A percentile compares a stretch with the other conserved stretches of the same genome.
phyloP scores from a whole-genome alignment of 2,329 filamentous ascomycete genomes.

The Fusarium citri region DNA sequence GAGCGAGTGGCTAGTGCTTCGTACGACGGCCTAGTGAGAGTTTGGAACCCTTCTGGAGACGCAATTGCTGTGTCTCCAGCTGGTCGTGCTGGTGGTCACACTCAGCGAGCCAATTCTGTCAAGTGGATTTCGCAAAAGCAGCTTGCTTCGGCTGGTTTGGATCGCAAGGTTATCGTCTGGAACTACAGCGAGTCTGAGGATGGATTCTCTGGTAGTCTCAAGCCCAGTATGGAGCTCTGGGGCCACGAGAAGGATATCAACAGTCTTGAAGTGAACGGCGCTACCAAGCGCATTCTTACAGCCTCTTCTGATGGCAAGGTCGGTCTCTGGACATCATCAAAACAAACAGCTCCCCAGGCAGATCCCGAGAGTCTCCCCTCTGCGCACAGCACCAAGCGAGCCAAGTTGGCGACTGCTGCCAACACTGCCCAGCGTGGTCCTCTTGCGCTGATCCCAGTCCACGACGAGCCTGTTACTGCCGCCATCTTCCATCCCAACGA shows the following conservation, averaged over 20 bases:
- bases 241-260: conserved; percentile 83
- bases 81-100: conserved; percentile 76
- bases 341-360: conserved; percentile 79
- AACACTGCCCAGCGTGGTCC: conserved; percentile 79
- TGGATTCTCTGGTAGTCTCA: conserved; percentile 70
- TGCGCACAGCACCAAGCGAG: conserved; percentile 77
- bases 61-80: conserved; percentile 81
- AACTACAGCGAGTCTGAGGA: conserved; percentile 79
- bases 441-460: conserved; percentile 76
- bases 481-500: conserved; percentile 88
- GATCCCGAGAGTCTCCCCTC: conserved; percentile 76
- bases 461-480: conserved; percentile 80
- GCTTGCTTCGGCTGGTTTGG: conserved; percentile 84
- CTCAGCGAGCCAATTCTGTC: conserved; percentile 81
- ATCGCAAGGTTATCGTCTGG: conserved; percentile 90
- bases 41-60: conserved; percentile 92
- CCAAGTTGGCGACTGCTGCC: conserved; percentile 67
- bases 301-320: conserved; percentile 85
- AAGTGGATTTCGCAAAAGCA: conserved; percentile 83
- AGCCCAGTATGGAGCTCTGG: conserved; percentile 82
- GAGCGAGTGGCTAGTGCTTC: conserved; percentile 86
- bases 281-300: conserved; percentile 82
- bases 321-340: conserved; percentile 89
- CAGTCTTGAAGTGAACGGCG: conserved; percentile 77
- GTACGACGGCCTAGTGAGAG: conserved; percentile 87